Evolutionary conservation across 345 rosid genomes (phyloP), one percentile per base, ranked within the genome.

Genomic region (Reutealis trisperma): DNA sequence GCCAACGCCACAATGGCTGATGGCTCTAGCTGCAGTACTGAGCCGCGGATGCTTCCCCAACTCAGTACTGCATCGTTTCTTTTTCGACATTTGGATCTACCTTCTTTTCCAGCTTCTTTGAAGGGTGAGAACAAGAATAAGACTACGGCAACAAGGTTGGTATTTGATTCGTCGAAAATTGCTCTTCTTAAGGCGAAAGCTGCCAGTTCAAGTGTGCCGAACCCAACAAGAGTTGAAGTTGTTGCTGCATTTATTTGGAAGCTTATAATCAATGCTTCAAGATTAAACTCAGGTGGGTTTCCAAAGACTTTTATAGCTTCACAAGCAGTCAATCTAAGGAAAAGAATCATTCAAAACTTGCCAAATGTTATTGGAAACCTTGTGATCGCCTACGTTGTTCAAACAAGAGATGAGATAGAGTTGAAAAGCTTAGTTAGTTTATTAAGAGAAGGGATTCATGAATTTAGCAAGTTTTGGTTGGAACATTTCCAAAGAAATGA

Each of bases 311-410:
- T 72, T 32, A 15, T 74, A 16, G 24, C 71, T 13, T 42, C 42
- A 8, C 79, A 61, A 32, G 18, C 63, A 1, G 77, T 76, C 47
- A 80, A 80, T 52, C 71, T 80, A 25, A 76, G 83, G 3, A 64
- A 57, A 44, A 75, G 75, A 52, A 16, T 45, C 0, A 24, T n/a
- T 45, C 75, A 70, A 1, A 44, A 58, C 1, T 32, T 74, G 8
- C 16, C 67, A 52, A 52, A 42, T 42, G 70, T 75, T 0, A 45
- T 74, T 0, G 82, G 82, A 21, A 74, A 66, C 42, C 24, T 66
- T 18, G 57, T 59, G 41, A 63, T 32, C 18, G 32, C 19, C 37
- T 67, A 21, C 62, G 22, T 19, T 66, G 37, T 55, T 54, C 19
- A 15, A 70, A 74, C 0, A 12, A 52, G 21, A 7, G 22, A 52